Conservation (phyloP, 805 yeast genomes). For the Sporopachydermia quercuum region DNA sequence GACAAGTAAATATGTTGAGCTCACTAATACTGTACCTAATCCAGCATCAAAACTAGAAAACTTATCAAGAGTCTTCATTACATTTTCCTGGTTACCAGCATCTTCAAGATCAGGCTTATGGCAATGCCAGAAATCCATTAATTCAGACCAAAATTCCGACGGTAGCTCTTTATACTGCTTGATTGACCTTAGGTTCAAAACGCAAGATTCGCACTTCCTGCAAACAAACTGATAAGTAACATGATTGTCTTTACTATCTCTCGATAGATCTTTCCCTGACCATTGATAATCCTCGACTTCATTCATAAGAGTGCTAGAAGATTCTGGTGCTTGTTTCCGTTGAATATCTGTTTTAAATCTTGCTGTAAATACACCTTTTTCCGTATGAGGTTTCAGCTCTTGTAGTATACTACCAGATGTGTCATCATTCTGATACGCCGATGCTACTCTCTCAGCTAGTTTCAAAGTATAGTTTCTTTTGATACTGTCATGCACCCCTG, state of each 20-base stretch:
- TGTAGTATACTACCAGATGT: neutral
- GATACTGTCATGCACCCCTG: slow-evolving; percentile 1
- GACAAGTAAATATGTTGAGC: slow-evolving; percentile 38
- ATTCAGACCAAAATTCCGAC: slow-evolving; percentile 82
- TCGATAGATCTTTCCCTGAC: neutral
- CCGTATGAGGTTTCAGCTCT: neutral
- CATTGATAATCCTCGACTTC: neutral
- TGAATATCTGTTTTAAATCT: neutral
- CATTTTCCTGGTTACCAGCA: slow-evolving; percentile 13
- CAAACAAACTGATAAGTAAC: neutral
- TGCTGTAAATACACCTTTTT: neutral
- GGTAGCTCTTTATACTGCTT: slow-evolving; percentile 48
- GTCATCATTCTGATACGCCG: too few relatives aligned
- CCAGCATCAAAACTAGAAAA: slow-evolving; percentile 32
- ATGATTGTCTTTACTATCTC: neutral
- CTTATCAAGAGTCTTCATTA: slow-evolving; percentile 15
- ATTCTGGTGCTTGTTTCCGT: neutral
- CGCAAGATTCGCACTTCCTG: neutral
- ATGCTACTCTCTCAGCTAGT: neutral
- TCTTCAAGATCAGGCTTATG: slow-evolving; percentile 46
- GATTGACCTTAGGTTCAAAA: neutral
- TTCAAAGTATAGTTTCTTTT: too few relatives aligned
- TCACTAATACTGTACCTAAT: slow-evolving; percentile 30
- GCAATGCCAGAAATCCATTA: slow-evolving; percentile 98
- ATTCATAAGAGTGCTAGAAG: neutral